Base-by-base conservation (phyloP, 768 basidiomycete species). In the Leccinum uliginosum region DNA sequence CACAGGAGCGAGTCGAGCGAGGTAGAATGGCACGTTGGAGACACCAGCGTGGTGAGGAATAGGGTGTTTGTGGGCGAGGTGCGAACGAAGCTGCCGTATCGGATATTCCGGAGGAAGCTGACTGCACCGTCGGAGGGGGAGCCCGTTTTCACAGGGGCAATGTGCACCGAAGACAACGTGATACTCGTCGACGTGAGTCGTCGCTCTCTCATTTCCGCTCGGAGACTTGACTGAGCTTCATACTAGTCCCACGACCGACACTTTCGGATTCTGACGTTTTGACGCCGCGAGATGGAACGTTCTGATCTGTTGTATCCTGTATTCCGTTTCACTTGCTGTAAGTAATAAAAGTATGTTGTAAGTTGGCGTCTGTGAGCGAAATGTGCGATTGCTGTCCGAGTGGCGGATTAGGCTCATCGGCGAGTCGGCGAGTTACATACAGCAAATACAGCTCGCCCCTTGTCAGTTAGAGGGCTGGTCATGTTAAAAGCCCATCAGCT, bases 151-250 rank as follows among this genome's bases (percentile, higher is more conserved):
- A 57, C 62, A 27, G 66, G 67, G 32, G 75, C 74, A 8, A 78
- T 87, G 78, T 80, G 83, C 71, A 79, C 75, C 59, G 83, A 84
- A 65, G 84, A 86, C 67, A 73, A 70, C 57, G 59, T 86, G 8
- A 69, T 87, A 50, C 67, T 83, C 3, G 80, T 84, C 38, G 75
- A 80, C 63, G 78, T 81, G 15, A 48, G 71, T 61, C 11, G 34
- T 23, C n/a, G 23, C 26, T 35, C 24, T 14, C 30, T 29, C 17
- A 14, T 51, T 38, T 51, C 53, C 46, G 40, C 23, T 40, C 12
- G 14, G 24, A 21, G 32, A 9, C 3, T 21, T 15, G 23, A 44
- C 51, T 59, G 40, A 55, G 30, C 12, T 32, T 32, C 17, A 10
- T 11, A 4, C 47, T n/a, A 73, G 69, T 51, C 67, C 21, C 57